Base-by-base conservation (phyloP, 2,329 filamentous ascomycete genomes). In the Leptographium wingfieldii region DNA sequence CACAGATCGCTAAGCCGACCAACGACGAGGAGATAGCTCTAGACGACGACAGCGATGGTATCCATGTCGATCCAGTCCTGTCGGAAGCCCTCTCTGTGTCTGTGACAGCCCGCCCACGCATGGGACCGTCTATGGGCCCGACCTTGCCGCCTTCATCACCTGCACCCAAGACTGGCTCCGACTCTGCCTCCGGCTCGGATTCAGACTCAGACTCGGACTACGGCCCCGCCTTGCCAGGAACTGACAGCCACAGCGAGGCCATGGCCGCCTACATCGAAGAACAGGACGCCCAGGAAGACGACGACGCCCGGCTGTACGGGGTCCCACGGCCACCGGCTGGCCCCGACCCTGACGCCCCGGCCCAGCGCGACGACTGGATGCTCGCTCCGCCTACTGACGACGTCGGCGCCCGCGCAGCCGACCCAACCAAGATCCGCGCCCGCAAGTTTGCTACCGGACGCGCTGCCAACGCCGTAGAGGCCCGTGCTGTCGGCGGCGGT, bases 331-430 rank as follows among this genome's bases (percentile, higher is more conserved):
- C 3, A 65, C 68, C 16, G 29, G 62, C 66, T 5, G 57, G 65
- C 19, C 61, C 66, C 5, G 68, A 66, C 9, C 66, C 65, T 16
- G 63, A 75, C 46, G 66, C 71, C 22, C 78, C 80, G 56, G 77
- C 80, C 5, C 80, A 86, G 69, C 85, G 92, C 67, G 92, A 95
- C 74, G 86, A 90, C 67, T 92, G 88, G 88, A 92, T 92, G 88
- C 77, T 90, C 55, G 80, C 83, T 1, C 87, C 87, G 1, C 88
- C 88, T 0, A 75, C 77, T 27, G 68, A 77, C 73, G 69, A 76
- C 5, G 65, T 76, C 68, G 76, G 74, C 74, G 69, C 81, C 66
- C 81, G 64, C 74, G 88, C 70, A 75, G 88, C 75, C 65, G 92
- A 96, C 72, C 90, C 92, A 1, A 92, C 90, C 5, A 92, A 92